Evolutionary conservation across 495 filamentous ascomycete genomes (phyloP).

Genomic region (Aspergillus bridgeri): DNA sequence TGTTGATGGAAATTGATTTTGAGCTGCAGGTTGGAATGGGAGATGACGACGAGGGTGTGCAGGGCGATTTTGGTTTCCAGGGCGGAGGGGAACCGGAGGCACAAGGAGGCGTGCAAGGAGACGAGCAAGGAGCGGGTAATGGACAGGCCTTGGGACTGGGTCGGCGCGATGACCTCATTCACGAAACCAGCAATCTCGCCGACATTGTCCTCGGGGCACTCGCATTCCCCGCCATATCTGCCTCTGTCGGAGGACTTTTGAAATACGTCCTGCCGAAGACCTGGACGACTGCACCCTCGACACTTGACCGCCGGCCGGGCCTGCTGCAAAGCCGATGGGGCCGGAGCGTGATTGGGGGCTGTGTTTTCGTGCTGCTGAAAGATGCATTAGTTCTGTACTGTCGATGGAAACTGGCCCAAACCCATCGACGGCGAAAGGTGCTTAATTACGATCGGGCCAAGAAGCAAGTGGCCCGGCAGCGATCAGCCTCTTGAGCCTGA

Average conservation of each 20-base stretch:
- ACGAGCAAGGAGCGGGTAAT: constrained; percentile 24
- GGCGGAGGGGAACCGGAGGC: constrained; percentile 16
- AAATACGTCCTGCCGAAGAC: constrained; percentile 57
- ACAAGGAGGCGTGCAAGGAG: constrained; percentile 26
- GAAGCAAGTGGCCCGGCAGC: constrained; percentile 19
- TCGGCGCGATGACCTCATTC: constrained; percentile 45
- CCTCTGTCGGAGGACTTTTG: constrained; percentile 65
- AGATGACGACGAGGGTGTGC: constrained; percentile 30
- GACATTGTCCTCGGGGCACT: constrained; percentile 60
- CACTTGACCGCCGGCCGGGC: constrained; percentile 45
- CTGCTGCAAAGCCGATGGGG: constrained; percentile 75
- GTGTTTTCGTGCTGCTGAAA: constrained; percentile 72
- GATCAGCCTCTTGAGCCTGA: background rate
- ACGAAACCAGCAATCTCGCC: constrained; percentile 49
- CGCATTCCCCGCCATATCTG: constrained; percentile 59
- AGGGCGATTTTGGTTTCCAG: constrained; percentile 13
- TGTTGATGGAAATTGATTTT: constrained; percentile 46
- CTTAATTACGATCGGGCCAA: constrained; percentile 57
- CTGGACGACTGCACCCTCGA: constrained; percentile 55
- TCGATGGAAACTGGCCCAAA: constrained; percentile 68
- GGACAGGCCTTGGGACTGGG: constrained; percentile 32
- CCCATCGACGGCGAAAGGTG: constrained; percentile 62
- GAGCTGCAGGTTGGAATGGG: constrained; percentile 42
- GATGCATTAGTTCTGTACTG: constrained; percentile 73
- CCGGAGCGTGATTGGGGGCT: constrained; percentile 74